Conservation (phyloP, 2,329 filamentous ascomycete species). For the Helotiales sp. region DNA sequence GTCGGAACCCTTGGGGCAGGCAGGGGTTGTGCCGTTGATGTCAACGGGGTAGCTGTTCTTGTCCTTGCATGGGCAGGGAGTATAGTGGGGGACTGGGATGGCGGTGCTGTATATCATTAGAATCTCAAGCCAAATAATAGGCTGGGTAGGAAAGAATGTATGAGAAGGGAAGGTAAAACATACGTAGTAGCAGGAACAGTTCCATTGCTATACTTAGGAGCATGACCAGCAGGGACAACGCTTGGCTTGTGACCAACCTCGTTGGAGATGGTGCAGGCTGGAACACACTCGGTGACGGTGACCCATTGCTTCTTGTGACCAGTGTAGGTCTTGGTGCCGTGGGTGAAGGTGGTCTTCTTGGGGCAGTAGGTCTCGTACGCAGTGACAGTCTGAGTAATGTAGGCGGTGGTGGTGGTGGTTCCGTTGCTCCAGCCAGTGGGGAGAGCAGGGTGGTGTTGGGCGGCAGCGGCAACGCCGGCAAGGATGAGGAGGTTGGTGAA, state of each 20-base stretch:
- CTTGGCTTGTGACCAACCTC: constrained; percentile 2
- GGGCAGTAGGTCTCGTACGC: constrained; percentile 20
- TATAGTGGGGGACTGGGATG: background rate
- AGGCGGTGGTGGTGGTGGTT: background rate
- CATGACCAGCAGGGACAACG: constrained; percentile 4
- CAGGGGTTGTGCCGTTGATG: background rate
- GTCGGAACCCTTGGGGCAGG: background rate
- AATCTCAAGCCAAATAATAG: background rate
- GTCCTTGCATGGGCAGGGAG: background rate
- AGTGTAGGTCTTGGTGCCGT: constrained; percentile 13
- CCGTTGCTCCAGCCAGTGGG: background rate
- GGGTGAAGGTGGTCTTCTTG: constrained; percentile 10
- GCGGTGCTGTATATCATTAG: background rate
- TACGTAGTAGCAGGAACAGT: background rate
- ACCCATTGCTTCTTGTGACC: constrained; percentile 15
- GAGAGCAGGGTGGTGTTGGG: constrained; percentile 5
- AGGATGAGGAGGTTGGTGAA: constrained; percentile 28
- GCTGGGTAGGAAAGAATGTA: background rate
- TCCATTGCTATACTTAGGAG: constrained; percentile 2
- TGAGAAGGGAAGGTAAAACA: background rate
- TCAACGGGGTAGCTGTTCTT: background rate
- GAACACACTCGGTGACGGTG: constrained; percentile 17
- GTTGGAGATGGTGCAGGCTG: constrained; percentile 19
- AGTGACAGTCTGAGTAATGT: constrained; percentile 16
- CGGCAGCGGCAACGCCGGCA: constrained; percentile 7